These are phyloP conservation scores for Ogataea kodamae DNA, from an alignment of 805 yeast species.

Conservation along the genomic window DNA sequence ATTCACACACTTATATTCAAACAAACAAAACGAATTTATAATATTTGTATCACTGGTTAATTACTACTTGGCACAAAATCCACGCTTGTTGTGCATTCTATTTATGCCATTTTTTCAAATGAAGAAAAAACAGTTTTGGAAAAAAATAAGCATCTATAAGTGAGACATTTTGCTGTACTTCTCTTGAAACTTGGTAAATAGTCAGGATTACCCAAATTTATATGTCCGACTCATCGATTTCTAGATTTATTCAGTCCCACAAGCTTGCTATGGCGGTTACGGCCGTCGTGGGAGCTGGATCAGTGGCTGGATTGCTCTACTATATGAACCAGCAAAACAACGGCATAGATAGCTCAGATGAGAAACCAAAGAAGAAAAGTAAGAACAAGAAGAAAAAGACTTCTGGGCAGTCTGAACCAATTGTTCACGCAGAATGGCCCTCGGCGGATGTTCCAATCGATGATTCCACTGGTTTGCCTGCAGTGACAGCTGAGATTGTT, in stretches of 20 bases:
- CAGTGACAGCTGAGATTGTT: conserved; percentile 45
- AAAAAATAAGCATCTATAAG: conserved; percentile 6
- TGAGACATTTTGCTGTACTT: conserved; percentile 3
- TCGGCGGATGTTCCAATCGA: conserved; percentile 47
- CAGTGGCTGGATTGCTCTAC: conserved; percentile 46
- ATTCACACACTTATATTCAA: too few relatives aligned
- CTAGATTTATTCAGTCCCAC: conserved; percentile 45
- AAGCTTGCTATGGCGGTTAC: conserved; percentile 48
- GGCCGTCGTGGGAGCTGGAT: conserved; percentile 49
- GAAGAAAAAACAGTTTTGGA: conserved; percentile 9
- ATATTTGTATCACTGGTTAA: too few relatives aligned
- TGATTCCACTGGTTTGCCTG: conserved; percentile 52
- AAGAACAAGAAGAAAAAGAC: conserved; percentile 44
- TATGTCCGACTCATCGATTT: conserved; percentile 21
- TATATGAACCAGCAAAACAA: conserved; percentile 35
- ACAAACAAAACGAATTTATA: too few relatives aligned
- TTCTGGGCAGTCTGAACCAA: conserved; percentile 33
- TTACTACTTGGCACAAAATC: too few relatives aligned
- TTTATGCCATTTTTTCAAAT: too few relatives aligned
- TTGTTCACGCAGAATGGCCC: conserved; percentile 20
- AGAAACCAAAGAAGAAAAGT: conserved; percentile 32
- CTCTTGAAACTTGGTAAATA: conserved; percentile 1
- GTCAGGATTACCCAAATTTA: neutral
- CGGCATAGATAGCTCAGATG: conserved; percentile 14
- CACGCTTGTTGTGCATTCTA: neutral